Evolutionary conservation across 2,329 filamentous ascomycete genomes (phyloP), one percentile per base, ranked within the genome.

Genomic region (Colletotrichum lindemuthianum): DNA sequence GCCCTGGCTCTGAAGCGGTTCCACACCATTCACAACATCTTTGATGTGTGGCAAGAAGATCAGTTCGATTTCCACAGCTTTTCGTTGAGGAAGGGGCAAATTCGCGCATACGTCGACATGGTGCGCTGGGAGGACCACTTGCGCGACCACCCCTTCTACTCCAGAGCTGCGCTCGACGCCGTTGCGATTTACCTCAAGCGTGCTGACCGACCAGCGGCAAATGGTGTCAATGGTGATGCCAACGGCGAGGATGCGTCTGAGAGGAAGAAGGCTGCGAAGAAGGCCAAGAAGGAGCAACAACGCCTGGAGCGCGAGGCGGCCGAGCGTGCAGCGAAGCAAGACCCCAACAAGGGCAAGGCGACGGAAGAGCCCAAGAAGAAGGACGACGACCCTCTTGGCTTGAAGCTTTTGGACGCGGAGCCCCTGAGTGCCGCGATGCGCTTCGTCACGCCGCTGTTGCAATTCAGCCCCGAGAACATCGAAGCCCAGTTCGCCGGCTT

Each of bases 21-120:
- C 78, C 92, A 94, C 69, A 85, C 92, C 24, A 87, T 99, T 61
- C 90, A 90, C 76, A 93, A 92, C 78, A 96, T 99, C 69, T 99
- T 99, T 72, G 95, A 98, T 69, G 89, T 93, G 16, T 99, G 96
- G 96, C 91, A 97, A 74, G 96, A 99, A 76, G 96, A 99, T 72
- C 96, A 99, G 74, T 97, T 98, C 72, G 96, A 99, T 76, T 99
- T 99, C 82, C 96, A 99, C 83, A 93, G 89, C 75, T 99, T 99
- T 78, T 97, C 93, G 16, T 82, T 99, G n/a, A 86, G 96, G 16
- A 99, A 98, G 78, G 96, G 96, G 12, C 95, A 97, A 83, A 92
- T 98, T 66, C 86, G 95, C 60, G 92, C 96, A 1, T 99, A 99
- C 74, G 83, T 99, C 44, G 94, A 97, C 71, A 97, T 99, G 93